phyloP scores from a whole-genome alignment of 164 flowering plant species.

The Chloranthus sessilifolius region DNA sequence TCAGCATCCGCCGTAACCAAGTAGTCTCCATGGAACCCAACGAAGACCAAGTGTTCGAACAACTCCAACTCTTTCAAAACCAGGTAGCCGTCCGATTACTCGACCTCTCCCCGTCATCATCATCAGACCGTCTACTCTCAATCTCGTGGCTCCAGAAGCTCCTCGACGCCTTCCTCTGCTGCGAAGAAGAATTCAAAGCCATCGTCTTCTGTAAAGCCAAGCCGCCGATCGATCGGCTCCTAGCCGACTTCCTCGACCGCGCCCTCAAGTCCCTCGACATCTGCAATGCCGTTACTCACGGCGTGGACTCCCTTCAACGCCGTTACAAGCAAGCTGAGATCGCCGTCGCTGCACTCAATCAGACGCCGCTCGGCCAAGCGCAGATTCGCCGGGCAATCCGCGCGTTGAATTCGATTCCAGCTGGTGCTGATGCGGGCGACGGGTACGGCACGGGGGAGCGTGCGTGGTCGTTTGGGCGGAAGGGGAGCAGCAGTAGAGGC shows the following conservation, averaged over 20 bases:
- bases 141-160: conserved; percentile 41
- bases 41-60: conserved; percentile 61
- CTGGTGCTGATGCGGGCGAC: neutral
- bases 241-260: conserved; percentile 40
- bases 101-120: conserved; percentile 16
- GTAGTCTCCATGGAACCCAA: conserved; percentile 46
- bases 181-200: conserved; percentile 41
- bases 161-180: conserved; percentile 26
- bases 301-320: conserved; percentile 34
- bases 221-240: conserved; percentile 31
- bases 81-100: conserved; percentile 56
- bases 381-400: conserved; percentile 38
- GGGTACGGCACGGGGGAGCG: neutral
- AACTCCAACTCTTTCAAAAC: conserved; percentile 64
- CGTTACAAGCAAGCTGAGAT: conserved; percentile 53
- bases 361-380: no score
- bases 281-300: conserved; percentile 54
- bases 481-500: neutral
- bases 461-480: neutral
- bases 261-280: conserved; percentile 55
- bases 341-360: conserved; percentile 29
- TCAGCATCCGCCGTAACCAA: conserved; percentile 79
- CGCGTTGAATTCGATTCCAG: conserved; percentile 45
- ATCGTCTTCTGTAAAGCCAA: conserved; percentile 8
- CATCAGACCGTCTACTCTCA: conserved; percentile 40